phyloP scores from a whole-genome alignment of 169 alveolate genomes.

The Plasmodium gonderi region DNA sequence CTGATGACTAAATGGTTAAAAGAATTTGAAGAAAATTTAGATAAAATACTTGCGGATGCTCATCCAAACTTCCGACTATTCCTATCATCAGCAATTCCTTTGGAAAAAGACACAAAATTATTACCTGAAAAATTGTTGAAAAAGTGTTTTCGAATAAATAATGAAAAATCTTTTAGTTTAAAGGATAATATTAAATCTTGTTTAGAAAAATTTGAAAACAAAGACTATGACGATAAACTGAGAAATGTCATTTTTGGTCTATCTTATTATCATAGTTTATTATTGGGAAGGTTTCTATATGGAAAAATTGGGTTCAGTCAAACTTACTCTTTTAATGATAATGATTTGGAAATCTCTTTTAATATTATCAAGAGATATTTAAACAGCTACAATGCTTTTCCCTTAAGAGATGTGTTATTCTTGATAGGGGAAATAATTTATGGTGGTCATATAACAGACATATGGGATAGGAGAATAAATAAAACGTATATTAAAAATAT shows the following conservation, averaged over 20 bases:
- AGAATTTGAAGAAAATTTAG: constrained; percentile 94
- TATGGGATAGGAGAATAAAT: constrained; percentile 96
- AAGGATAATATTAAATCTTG: constrained; percentile 79
- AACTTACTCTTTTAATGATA: constrained; percentile 96
- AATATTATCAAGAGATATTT: constrained; percentile 94
- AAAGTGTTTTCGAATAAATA: constrained; percentile 52
- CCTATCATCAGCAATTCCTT: constrained; percentile 90
- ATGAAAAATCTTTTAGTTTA: constrained; percentile 75
- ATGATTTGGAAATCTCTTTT: constrained; percentile 96
- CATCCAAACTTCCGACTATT: constrained; percentile 95
- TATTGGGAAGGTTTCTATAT: constrained; percentile 96
- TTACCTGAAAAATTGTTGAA: constrained; percentile 57
- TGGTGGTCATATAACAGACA: constrained; percentile 98
- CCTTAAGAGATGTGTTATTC: constrained; percentile 96
- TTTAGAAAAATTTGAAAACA: constrained; percentile 83
- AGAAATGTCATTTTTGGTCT: constrained; percentile 94
- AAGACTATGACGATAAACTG: constrained; percentile 92
- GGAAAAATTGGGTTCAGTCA: constrained; percentile 98
- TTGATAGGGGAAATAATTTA: constrained; percentile 97
- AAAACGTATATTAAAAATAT: constrained; percentile 88
- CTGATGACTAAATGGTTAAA: constrained; percentile 95
- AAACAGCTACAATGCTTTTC: constrained; percentile 90
- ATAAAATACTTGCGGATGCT: constrained; percentile 92
- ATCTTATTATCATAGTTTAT: constrained; percentile 96
- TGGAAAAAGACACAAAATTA: constrained; percentile 50